A percentile compares a stretch with the other conserved stretches of the same genome.
phyloP scores from a whole-genome alignment of 768 basidiomycete genomes.

The Boletus huronensis region DNA sequence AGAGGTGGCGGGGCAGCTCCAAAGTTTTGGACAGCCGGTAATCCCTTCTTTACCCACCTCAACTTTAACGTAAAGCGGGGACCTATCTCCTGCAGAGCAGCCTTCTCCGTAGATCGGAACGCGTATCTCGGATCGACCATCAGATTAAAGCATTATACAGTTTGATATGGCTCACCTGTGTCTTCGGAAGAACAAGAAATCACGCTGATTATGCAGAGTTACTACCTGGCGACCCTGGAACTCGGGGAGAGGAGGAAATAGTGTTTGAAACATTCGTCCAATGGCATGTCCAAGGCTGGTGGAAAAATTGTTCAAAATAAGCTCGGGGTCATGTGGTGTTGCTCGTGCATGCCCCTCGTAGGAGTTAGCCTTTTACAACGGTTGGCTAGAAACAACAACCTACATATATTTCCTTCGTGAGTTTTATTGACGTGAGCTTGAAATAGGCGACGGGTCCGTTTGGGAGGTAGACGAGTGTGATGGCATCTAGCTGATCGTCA shows the following conservation, averaged over 20 bases:
- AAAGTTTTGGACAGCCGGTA: conserved; percentile 74
- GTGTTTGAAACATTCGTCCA: conserved; percentile 93
- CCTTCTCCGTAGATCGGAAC: conserved; percentile 87
- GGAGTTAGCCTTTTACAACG: conserved; percentile 6
- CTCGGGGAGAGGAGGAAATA: conserved; percentile 92
- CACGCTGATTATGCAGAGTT: conserved; percentile 94
- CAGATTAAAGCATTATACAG: not conserved
- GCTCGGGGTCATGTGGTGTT: conserved; percentile 90
- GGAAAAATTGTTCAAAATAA: conserved; percentile 91
- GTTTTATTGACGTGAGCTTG: conserved; percentile 84
- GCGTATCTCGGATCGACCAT: conserved; percentile 60
- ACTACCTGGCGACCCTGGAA: conserved; percentile 97
- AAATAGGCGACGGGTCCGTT: conserved; percentile 94
- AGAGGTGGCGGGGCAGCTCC: conserved; percentile 59
- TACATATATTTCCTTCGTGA: conserved; percentile 84
- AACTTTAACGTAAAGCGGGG: conserved; percentile 96
- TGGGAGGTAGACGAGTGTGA: conserved; percentile 89
- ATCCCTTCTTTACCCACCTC: conserved; percentile 80
- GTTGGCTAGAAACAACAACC: conserved; percentile 23
- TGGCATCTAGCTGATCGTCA: conserved; percentile 60
- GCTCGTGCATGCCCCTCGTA: conserved; percentile 85
- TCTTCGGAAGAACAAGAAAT: conserved; percentile 95
- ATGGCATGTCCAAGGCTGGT: conserved; percentile 91
- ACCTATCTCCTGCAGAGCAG: conserved; percentile 94
- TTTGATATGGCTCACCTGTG: conserved; percentile 62